Percentiles rank a stretch among this genome's conserved stretches.
Evolutionary conservation across 2,329 filamentous ascomycete species (phyloP).

Genomic region (Arthrobotrys iridis): DNA sequence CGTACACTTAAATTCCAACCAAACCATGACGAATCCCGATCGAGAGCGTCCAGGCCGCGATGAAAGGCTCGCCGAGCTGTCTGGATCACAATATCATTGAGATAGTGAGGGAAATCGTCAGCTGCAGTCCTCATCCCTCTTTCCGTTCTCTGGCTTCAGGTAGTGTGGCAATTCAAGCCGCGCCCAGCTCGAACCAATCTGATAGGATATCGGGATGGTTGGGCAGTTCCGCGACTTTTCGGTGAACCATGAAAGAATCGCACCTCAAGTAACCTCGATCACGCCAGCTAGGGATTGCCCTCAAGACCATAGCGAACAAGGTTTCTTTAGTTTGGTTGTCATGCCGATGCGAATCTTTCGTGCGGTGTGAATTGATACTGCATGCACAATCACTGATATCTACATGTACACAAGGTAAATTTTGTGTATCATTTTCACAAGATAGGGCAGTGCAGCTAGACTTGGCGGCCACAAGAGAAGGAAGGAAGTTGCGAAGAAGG

Average conservation of each 20-base stretch:
- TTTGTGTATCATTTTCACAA: constrained; percentile 16
- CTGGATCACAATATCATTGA: not conserved
- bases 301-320: constrained; percentile 1
- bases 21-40: constrained; percentile 39
- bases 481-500: constrained; percentile 21
- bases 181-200: constrained; percentile 15
- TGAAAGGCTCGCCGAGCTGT: not conserved
- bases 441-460: constrained; percentile 47
- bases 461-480: constrained; percentile 17
- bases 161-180: constrained; percentile 11
- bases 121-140: constrained; percentile 9
- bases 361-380: constrained; percentile 44
- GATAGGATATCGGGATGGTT: constrained; percentile 45
- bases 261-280: constrained; percentile 33
- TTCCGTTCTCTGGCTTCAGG: constrained; percentile 17
- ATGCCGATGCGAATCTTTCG: constrained; percentile 46
- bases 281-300: constrained; percentile 27
- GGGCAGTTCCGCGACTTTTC: constrained; percentile 48
- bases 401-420: constrained; percentile 20
- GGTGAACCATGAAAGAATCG: constrained; percentile 30
- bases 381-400: constrained; percentile 45
- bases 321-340: constrained; percentile 36
- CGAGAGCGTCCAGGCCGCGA: constrained; percentile 6
- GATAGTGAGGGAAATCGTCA: not conserved
- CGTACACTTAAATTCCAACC: constrained; percentile 15